Percentiles rank a stretch among this genome's conserved stretches.
These are phyloP conservation scores for Rhododendron mucronatum DNA, from an alignment of 148 eudicot genomes.

Conservation along the genomic window DNA sequence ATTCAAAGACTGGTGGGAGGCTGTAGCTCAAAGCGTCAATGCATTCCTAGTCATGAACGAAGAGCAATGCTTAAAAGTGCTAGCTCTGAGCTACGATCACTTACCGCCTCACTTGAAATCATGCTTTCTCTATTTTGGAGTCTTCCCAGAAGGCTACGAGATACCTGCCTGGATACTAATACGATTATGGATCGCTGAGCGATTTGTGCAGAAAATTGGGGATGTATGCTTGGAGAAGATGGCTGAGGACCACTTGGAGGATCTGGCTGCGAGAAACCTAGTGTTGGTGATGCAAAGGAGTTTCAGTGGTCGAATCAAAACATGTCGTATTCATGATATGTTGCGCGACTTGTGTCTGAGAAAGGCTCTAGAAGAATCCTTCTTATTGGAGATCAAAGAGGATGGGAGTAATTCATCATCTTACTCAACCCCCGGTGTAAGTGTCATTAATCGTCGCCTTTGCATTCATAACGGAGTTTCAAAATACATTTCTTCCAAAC, in stretches of 20 bases:
- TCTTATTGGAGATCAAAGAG: constrained; percentile 16
- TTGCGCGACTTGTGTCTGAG: constrained; percentile 28
- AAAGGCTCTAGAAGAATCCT: constrained; percentile 23
- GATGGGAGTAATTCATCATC: background rate
- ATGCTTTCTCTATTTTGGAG: constrained; percentile 24
- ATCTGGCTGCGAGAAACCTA: constrained; percentile 32
- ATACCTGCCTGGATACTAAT: constrained; percentile 18
- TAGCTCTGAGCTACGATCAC: constrained; percentile 28
- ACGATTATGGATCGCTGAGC: constrained; percentile 35
- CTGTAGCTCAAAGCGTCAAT: constrained; percentile 20
- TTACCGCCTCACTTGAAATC: constrained; percentile 29
- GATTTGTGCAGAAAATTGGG: constrained; percentile 21
- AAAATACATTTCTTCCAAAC: constrained; percentile 21
- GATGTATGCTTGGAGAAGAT: constrained; percentile 17
- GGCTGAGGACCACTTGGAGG: constrained; percentile 33
- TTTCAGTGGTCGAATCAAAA: constrained; percentile 5
- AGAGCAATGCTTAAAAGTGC: constrained; percentile 1
- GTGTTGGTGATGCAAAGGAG: constrained; percentile 19
- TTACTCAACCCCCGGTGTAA: background rate
- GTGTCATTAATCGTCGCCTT: constrained; percentile 22
- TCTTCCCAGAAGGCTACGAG: background rate
- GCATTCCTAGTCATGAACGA: background rate
- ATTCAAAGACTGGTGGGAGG: constrained; percentile 19
- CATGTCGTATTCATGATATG: constrained; percentile 16
- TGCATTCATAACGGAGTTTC: constrained; percentile 27